These are phyloP conservation scores for Ophiostoma himal-ulmi DNA, from an alignment of 2,329 filamentous ascomycete genomes.

Conservation along the genomic window DNA sequence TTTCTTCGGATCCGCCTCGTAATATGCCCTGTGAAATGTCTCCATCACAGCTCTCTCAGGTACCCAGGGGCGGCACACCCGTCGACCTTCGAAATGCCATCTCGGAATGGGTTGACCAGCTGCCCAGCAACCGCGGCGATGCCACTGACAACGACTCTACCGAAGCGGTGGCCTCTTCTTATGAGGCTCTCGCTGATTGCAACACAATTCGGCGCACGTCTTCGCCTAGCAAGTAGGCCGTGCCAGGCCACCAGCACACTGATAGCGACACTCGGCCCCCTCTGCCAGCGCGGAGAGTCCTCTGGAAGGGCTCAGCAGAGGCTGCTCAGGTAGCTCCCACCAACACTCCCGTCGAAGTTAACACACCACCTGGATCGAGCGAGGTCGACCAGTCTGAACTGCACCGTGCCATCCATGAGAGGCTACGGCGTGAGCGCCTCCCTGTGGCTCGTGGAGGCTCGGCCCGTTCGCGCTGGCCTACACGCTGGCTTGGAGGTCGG, in stretches of 20 bases:
- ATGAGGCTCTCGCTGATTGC: too few relatives aligned
- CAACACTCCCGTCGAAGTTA: background rate
- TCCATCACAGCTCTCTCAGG: background rate
- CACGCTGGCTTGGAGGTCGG: constrained; percentile 17
- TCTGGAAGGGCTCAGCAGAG: background rate
- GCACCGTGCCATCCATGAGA: constrained; percentile 18
- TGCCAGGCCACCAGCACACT: background rate
- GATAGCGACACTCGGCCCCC: background rate
- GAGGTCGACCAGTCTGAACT: constrained; percentile 4
- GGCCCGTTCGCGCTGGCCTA: constrained; percentile 17
- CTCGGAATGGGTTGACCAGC: constrained; percentile 13
- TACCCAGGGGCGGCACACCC: background rate
- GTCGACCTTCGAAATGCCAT: background rate
- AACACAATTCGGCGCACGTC: background rate
- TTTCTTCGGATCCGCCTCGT: background rate
- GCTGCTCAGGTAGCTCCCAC: background rate
- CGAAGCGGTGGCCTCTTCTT: background rate
- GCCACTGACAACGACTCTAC: background rate
- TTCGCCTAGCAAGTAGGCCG: constrained; percentile 9
- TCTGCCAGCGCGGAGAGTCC: background rate
- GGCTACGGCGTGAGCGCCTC: background rate
- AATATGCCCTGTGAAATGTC: background rate
- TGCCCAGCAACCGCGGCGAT: background rate
- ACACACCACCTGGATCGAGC: background rate
- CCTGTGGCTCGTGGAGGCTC: background rate